A percentile compares a stretch with the other conserved stretches of the same genome.
These are phyloP conservation scores for Calonectria ilicicola DNA, from an alignment of 2,329 filamentous ascomycete species.

Conservation along the genomic window DNA sequence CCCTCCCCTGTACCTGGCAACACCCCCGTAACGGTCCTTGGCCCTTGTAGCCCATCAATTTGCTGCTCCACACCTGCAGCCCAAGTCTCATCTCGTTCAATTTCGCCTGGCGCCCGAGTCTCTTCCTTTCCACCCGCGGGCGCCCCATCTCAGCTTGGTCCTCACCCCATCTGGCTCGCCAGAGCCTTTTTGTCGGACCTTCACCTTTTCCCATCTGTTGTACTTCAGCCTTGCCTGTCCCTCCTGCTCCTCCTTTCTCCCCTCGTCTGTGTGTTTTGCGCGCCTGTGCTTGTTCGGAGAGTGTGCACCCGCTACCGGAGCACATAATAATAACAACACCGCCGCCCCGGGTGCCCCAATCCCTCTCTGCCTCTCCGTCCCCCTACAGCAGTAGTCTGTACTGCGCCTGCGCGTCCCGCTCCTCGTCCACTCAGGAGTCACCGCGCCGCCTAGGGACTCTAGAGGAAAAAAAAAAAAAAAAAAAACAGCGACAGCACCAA, in stretches of 20 bases:
- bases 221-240: constrained; percentile 29
- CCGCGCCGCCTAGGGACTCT: constrained; percentile 32
- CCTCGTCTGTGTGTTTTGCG: constrained; percentile 28
- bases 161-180: constrained; percentile 40
- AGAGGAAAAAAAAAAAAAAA: constrained; percentile 15
- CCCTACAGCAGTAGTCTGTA: constrained; percentile 38
- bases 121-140: constrained; percentile 33
- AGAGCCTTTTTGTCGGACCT: constrained; percentile 32
- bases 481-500: constrained; percentile 46
- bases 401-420: constrained; percentile 37
- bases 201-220: constrained; percentile 19
- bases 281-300: constrained; percentile 31
- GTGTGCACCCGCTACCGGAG: constrained; percentile 41
- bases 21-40: constrained; percentile 20
- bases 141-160: constrained; percentile 42
- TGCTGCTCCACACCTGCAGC: constrained; percentile 40
- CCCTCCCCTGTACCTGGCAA: constrained; percentile 15
- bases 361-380: constrained; percentile 33
- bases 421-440: constrained; percentile 38
- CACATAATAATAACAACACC: constrained; percentile 37
- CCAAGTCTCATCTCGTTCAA: constrained; percentile 46
- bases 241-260: constrained; percentile 17
- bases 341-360: constrained; percentile 37
- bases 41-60: constrained; percentile 22
- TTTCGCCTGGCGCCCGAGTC: constrained; percentile 46